Evolutionary conservation across 2,329 filamentous ascomycete species (phyloP).

Genomic region (Fusarium cyanostomum): DNA sequence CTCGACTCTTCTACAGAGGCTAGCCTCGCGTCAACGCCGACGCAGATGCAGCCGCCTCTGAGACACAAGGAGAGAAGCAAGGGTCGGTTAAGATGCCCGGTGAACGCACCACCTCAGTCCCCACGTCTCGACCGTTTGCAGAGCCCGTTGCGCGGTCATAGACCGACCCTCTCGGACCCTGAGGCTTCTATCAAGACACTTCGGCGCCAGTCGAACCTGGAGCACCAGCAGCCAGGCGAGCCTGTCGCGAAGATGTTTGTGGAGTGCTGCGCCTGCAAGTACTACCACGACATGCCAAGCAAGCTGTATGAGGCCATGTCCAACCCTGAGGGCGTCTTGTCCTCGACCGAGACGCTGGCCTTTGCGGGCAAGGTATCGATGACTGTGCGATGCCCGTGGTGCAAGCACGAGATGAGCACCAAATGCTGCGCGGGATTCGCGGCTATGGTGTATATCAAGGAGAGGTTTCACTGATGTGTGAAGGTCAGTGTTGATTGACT

Average conservation of each 20-base stretch:
- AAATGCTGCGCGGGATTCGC: constrained; percentile 75
- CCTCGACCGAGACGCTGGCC: constrained; percentile 57
- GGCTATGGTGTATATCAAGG: constrained; percentile 71
- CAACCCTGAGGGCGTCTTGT: constrained; percentile 64
- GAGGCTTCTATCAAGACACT: constrained; percentile 26
- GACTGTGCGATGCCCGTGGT: constrained; percentile 76
- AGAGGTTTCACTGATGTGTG: constrained; percentile 62
- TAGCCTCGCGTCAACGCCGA: constrained; percentile 46
- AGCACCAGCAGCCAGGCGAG: constrained; percentile 42
- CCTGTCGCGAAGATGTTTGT: constrained; percentile 71
- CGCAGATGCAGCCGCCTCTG: constrained; percentile 53
- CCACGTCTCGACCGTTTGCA: neutral
- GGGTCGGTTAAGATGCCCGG: constrained; percentile 22
- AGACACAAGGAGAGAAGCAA: constrained; percentile 42
- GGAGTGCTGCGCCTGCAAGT: constrained; percentile 71
- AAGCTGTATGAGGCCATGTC: constrained; percentile 72
- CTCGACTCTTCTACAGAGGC: constrained; percentile 24
- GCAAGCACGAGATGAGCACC: constrained; percentile 74
- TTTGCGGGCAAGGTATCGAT: constrained; percentile 67
- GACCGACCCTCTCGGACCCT: constrained; percentile 21
- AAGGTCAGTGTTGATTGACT: neutral
- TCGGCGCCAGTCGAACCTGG: constrained; percentile 20
- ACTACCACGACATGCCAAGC: constrained; percentile 72
- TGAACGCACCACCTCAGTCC: neutral
- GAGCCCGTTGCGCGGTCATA: constrained; percentile 31